Percentiles rank a stretch among this genome's conserved stretches.
These are phyloP conservation scores for Pulveroboletus sp. DNA, from an alignment of 1,284 basidiomycete genomes.

Conservation along the genomic window DNA sequence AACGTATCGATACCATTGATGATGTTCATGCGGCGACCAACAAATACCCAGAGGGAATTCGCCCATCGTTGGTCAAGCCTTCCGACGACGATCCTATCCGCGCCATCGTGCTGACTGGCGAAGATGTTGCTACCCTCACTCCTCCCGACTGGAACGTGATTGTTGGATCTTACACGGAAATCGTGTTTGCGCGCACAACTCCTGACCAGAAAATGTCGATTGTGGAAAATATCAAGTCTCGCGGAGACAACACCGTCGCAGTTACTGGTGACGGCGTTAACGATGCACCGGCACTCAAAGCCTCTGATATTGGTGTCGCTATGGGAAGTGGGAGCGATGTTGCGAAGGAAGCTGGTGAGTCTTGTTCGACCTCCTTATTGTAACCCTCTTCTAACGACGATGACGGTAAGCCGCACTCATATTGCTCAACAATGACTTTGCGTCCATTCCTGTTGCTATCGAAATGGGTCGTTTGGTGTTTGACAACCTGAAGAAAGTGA, in stretches of 20 bases:
- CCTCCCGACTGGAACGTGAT: slow-evolving; percentile 50
- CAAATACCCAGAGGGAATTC: slow-evolving; percentile 20
- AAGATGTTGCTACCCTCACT: slow-evolving; percentile 46
- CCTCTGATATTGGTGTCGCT: slow-evolving; percentile 83
- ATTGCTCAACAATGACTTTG: slow-evolving; percentile 39
- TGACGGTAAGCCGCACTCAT: slow-evolving; percentile 31
- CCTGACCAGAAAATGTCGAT: slow-evolving; percentile 63
- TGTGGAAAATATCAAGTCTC: slow-evolving; percentile 53
- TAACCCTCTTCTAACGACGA: background rate
- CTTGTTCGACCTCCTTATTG: background rate
- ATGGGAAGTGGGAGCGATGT: slow-evolving; percentile 89
- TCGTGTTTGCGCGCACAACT: slow-evolving; percentile 61
- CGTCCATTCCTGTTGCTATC: slow-evolving; percentile 43
- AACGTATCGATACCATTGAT: slow-evolving; percentile 43
- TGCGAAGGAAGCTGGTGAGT: slow-evolving; percentile 58
- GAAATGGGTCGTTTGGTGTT: slow-evolving; percentile 56
- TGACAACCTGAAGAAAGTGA: slow-evolving; percentile 56
- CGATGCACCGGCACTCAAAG: slow-evolving; percentile 64
- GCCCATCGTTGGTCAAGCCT: slow-evolving; percentile 30
- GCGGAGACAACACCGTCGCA: slow-evolving; percentile 51
- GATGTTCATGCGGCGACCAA: slow-evolving; percentile 36
- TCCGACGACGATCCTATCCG: slow-evolving; percentile 34
- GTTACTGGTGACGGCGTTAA: slow-evolving; percentile 62
- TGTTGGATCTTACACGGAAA: slow-evolving; percentile 52
- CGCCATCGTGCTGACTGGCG: slow-evolving; percentile 46